Evolutionary conservation across 768 basidiomycete genomes (phyloP), one percentile per base, ranked within the genome.

Genomic region (Crassisporium funariophilum): DNA sequence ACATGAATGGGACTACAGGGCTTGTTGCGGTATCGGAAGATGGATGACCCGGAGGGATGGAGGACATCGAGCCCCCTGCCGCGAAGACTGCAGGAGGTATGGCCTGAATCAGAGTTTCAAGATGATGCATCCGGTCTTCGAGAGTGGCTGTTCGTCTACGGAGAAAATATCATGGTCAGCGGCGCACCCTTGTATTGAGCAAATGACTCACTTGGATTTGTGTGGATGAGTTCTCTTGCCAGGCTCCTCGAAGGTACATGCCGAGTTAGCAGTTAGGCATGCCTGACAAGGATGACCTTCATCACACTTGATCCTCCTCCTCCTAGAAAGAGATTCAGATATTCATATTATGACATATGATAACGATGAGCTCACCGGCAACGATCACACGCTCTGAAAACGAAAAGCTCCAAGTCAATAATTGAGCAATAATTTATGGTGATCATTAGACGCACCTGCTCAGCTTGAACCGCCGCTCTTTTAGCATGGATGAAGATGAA

Each of bases 201-300:
- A 38, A 39, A 35, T 15, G 31, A 71, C 87, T 55, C 59, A 89
- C 87, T 90, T 92, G 57, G 90, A 91, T 69, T 91, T 92, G 68
- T 91, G 88, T 25, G 88, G 87, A 60, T 91, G 88, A 1, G 84
- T 86, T 47, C 88, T 74, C 70, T 92, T 92, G 2, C 88, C 88
- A 2, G 88, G 86, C 65, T 91, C 90, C 65, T 91, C 90, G 58
- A 91, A 91, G 0, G 90, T 91, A 54, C 90, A 92, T 6, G 86
- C 71, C 2, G 89, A 89, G 58, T 78, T 86, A 9, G 89, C 86
- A 5, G 85, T 84, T n/a, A 91, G 66, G 64, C 90, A 92, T 10
- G 89, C 88, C 67, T 91, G 88, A 64, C 89, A 92, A 24, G 90
- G 90, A 60, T 91, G 88, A 0, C 90, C 90, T 63, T 92, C 90